phyloP scores from a whole-genome alignment of 1,284 basidiomycete species.

The Austroboletus novae-zelandiae region DNA sequence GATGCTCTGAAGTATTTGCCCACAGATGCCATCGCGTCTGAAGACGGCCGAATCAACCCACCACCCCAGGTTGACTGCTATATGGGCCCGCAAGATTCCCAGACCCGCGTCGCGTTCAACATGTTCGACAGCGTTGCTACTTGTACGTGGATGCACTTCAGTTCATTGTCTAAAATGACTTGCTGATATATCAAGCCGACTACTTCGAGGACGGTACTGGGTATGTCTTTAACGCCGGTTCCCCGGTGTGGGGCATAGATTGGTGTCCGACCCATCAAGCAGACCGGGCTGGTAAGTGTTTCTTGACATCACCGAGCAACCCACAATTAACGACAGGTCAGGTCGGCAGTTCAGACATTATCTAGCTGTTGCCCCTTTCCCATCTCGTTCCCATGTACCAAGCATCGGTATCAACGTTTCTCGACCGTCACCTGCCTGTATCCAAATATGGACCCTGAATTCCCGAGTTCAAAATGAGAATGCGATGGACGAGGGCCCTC shows the following conservation, averaged over 20 bases:
- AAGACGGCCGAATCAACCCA: slow-evolving; percentile 46
- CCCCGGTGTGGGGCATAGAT: slow-evolving; percentile 82
- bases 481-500: not conserved
- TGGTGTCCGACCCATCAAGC: slow-evolving; percentile 84
- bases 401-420: slow-evolving; percentile 48
- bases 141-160: slow-evolving; percentile 53
- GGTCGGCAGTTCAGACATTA: slow-evolving; percentile 65
- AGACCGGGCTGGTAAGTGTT: slow-evolving; percentile 51
- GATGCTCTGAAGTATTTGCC: slow-evolving; percentile 59
- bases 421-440: slow-evolving; percentile 34
- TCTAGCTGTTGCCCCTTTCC: slow-evolving; percentile 79
- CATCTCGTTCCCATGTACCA: slow-evolving; percentile 56
- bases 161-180: not conserved
- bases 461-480: not conserved
- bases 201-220: slow-evolving; percentile 41
- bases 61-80: slow-evolving; percentile 58
- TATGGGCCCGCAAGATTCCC: slow-evolving; percentile 58
- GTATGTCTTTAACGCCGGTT: slow-evolving; percentile 79
- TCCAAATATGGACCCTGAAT: slow-evolving; percentile 65
- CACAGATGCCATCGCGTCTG: slow-evolving; percentile 42
- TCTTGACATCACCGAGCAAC: not conserved
- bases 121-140: slow-evolving; percentile 52
- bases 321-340: slow-evolving; percentile 23
- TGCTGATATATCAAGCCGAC: slow-evolving; percentile 35
- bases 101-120: slow-evolving; percentile 46